These are phyloP conservation scores for Cladosporium sp. DNA, from an alignment of 2,329 filamentous ascomycete species.

Conservation along the genomic window DNA sequence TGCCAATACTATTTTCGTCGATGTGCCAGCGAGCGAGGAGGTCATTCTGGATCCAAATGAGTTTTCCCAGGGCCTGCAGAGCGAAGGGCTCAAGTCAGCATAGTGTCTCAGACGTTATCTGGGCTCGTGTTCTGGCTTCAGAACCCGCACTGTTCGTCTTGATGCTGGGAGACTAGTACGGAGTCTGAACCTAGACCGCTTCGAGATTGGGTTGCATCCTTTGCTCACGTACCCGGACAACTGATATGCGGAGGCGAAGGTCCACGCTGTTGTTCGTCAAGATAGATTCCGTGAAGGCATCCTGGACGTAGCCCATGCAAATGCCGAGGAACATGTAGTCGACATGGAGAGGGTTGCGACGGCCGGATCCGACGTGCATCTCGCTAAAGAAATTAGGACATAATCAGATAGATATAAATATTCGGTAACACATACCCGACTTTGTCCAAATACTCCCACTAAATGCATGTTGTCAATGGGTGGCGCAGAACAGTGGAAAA, in stretches of 20 bases:
- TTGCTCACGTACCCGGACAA: constrained; percentile 56
- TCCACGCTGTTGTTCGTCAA: constrained; percentile 69
- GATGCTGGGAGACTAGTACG: no score
- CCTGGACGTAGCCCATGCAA: constrained; percentile 73
- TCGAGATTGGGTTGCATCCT: no score
- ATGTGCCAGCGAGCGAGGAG: constrained; percentile 78
- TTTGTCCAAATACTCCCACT: constrained; percentile 83
- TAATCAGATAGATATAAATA: no score
- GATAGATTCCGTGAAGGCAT: constrained; percentile 75
- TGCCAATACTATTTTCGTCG: constrained; percentile 14
- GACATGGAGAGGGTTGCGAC: constrained; percentile 71
- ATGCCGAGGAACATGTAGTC: constrained; percentile 79
- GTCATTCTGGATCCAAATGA: constrained; percentile 88
- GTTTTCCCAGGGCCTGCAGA: constrained; percentile 66
- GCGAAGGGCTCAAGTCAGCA: no score
- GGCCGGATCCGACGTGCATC: constrained; percentile 79
- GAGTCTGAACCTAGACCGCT: no score
- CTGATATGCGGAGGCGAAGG: constrained; percentile 68
- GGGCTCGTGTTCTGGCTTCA: no score
- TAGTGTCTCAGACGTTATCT: no score
- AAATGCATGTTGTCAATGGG: constrained; percentile 37
- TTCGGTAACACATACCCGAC: constrained; percentile 50
- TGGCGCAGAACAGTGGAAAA: background rate
- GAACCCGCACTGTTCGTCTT: no score
- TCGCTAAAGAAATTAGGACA: constrained; percentile 50